phyloP scores from a whole-genome alignment of 1,139 yeast species.

The Groenewaldozyma auringiensis region DNA sequence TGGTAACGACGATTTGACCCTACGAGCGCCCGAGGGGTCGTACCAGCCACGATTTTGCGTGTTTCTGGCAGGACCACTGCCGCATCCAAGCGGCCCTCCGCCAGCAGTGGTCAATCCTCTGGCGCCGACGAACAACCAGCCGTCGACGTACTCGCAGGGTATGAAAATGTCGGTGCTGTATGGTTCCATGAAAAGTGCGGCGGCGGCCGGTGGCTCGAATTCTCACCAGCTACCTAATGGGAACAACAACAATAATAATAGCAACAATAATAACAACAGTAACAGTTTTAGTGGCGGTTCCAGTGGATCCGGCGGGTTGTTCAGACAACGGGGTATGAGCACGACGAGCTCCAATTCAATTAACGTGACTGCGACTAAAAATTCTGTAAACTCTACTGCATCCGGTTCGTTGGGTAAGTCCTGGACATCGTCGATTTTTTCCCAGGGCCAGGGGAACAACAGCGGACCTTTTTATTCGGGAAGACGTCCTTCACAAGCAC shows the following conservation, averaged over 20 bases:
- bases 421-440: constrained; percentile 5
- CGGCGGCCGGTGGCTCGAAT: neutral
- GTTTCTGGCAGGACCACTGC: constrained; percentile 30
- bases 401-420: neutral
- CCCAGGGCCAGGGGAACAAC: neutral
- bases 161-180: constrained; percentile 17
- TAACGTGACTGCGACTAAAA: neutral
- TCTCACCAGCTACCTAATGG: neutral
- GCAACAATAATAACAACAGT: neutral
- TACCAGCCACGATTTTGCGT: constrained; percentile 28
- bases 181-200: neutral
- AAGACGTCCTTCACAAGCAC: neutral
- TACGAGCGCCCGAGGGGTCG: constrained; percentile 28
- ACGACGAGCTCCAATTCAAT: constrained; percentile 2
- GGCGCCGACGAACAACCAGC: constrained; percentile 28
- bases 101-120: constrained; percentile 31
- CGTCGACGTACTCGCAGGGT: constrained; percentile 26
- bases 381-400: neutral
- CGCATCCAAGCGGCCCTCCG: constrained; percentile 33
- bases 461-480: neutral
- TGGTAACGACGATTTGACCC: constrained; percentile 15
- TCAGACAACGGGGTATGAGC: neutral
- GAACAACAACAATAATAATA: neutral
- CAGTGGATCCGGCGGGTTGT: neutral
- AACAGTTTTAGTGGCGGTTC: neutral